phyloP scores from a whole-genome alignment of 805 yeast genomes.

The Crinitomyces ghanaensis region DNA sequence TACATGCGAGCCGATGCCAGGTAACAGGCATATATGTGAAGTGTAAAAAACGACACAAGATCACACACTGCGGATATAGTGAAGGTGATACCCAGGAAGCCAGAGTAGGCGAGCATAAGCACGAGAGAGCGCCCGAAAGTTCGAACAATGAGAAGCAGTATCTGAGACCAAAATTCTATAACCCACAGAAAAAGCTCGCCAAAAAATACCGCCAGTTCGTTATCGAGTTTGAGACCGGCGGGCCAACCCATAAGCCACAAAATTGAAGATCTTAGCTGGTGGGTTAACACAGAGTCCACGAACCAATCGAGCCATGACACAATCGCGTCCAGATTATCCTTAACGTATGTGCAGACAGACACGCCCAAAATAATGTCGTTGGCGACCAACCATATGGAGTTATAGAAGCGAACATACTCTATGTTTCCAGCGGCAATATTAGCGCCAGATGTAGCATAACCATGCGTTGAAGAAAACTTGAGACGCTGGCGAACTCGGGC shows the following conservation, averaged over 20 bases:
- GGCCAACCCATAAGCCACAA: conserved; percentile 80
- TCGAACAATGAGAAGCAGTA: conserved; percentile 21
- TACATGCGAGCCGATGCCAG: conserved; percentile 69
- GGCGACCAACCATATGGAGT: conserved; percentile 74
- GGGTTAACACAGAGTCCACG: conserved; percentile 33
- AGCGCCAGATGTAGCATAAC: too few relatives aligned
- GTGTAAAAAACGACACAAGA: conserved; percentile 44
- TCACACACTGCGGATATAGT: conserved; percentile 59
- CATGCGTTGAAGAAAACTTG: conserved; percentile 28
- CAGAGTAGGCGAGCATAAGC: conserved; percentile 30
- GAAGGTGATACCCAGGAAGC: conserved; percentile 56
- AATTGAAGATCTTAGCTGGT: conserved; percentile 38
- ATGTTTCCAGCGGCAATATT: conserved; percentile 31
- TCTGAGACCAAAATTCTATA: conserved; percentile 47
- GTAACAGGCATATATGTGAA: conserved; percentile 70
- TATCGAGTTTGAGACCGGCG: conserved; percentile 85
- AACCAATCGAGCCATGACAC: conserved; percentile 21
- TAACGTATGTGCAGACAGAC: conserved; percentile 39
- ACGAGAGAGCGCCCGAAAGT: too few relatives aligned
- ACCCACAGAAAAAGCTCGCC: conserved; percentile 86
- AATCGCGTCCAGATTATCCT: conserved; percentile 26
- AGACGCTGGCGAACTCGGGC: conserved; percentile 37
- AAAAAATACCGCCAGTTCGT: conserved; percentile 71
- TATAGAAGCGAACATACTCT: conserved; percentile 56
- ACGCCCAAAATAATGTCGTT: conserved; percentile 76